Conservation (phyloP, 768 basidiomycete genomes). For the Termitomyces sp. region DNA sequence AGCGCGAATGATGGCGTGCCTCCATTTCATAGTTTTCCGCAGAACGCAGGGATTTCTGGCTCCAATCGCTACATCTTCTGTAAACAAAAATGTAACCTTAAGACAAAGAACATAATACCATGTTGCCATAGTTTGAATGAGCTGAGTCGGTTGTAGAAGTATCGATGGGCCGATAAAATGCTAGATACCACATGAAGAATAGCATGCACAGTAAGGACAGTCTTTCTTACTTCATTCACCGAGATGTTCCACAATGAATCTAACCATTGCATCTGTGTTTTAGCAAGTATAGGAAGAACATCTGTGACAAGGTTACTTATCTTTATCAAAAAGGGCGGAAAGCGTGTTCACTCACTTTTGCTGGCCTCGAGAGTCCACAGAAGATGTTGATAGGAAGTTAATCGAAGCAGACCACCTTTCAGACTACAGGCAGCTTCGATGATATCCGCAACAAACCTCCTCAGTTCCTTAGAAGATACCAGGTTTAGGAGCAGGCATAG, state of each 20-base stretch:
- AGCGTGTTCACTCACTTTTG: conserved; percentile 28
- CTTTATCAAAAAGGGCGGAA: neutral
- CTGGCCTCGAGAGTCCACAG: conserved; percentile 40
- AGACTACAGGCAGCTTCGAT: conserved; percentile 30
- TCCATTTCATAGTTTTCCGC: conserved; percentile 31
- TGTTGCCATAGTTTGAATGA: conserved; percentile 28
- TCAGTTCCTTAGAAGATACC: neutral
- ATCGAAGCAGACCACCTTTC: conserved; percentile 29
- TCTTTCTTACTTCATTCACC: conserved; percentile 17
- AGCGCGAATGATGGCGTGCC: conserved; percentile 30
- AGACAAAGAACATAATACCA: conserved; percentile 28
- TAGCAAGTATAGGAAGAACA: conserved; percentile 22
- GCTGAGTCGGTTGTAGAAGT: conserved; percentile 38
- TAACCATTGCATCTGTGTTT: conserved; percentile 43
- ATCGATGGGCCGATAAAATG: conserved; percentile 23
- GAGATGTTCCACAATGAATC: conserved; percentile 39
- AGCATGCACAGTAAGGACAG: neutral
- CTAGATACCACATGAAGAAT: neutral
- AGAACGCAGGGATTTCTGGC: conserved; percentile 30
- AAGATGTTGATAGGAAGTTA: conserved; percentile 53
- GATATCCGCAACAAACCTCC: conserved; percentile 22
- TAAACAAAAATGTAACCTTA: conserved; percentile 1
- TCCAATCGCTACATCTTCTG: conserved; percentile 31
- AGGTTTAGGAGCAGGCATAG: neutral
- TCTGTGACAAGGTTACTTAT: conserved; percentile 19